Percentiles rank a stretch among this genome's conserved stretches.
Conservation (phyloP, 805 yeast genomes). For the Metschnikowia lochheadii region DNA sequence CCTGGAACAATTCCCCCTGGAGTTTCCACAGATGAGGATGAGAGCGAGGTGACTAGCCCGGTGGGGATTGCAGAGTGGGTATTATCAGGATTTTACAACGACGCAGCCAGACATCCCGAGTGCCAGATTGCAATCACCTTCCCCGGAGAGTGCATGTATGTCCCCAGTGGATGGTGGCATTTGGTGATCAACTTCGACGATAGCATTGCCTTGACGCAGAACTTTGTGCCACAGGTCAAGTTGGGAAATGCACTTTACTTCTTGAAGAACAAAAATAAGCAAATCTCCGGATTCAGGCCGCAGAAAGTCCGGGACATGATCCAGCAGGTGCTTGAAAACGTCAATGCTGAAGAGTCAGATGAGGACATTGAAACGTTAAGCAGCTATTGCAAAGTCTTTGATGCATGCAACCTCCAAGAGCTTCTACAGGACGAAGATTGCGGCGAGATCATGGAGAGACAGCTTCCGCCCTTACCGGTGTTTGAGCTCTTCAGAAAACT, state of each 20-base stretch:
- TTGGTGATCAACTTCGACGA: conserved; percentile 81
- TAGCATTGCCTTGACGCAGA: conserved; percentile 83
- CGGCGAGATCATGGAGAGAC: conserved; percentile 44
- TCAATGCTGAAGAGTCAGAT: background rate
- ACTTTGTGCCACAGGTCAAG: conserved; percentile 70
- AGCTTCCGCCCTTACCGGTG: conserved; percentile 49
- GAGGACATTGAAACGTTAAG: conserved; percentile 19
- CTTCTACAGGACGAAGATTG: conserved; percentile 54
- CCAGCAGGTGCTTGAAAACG: conserved; percentile 2
- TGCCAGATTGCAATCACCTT: conserved; percentile 65
- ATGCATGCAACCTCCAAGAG: conserved; percentile 18
- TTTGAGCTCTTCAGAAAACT: conserved; percentile 57
- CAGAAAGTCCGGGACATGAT: conserved; percentile 39
- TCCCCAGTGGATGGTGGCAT: conserved; percentile 99
- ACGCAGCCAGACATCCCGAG: conserved; percentile 51
- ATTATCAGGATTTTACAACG: conserved; percentile 73
- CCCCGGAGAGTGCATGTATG: conserved; percentile 82
- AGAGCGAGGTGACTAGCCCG: conserved; percentile 87
- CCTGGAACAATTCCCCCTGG: conserved; percentile 80
- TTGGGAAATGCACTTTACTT: conserved; percentile 62
- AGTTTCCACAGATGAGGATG: conserved; percentile 67
- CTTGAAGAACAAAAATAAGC: conserved; percentile 61
- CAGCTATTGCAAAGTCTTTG: conserved; percentile 26
- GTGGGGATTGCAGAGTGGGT: conserved; percentile 94
- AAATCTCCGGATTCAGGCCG: conserved; percentile 76